Base-by-base conservation (phyloP, 2,329 filamentous ascomycete genomes). In the Hymenoscyphus salicellus region DNA sequence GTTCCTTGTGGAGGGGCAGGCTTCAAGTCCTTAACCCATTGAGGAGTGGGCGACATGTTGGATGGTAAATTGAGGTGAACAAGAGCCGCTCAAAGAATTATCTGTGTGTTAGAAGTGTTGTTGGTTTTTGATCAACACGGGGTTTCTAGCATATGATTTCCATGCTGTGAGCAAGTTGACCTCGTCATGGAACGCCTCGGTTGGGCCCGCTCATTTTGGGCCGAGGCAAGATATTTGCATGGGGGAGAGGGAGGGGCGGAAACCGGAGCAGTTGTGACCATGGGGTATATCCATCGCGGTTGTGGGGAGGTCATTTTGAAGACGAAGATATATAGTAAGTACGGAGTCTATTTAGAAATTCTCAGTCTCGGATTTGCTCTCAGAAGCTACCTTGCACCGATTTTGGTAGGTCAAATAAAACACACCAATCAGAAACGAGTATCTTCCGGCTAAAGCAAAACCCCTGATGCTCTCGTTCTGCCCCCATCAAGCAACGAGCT, bases 11-110 rank as follows among this genome's bases (percentile, higher is more conserved):
- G 86, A 63, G 84, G 84, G 2, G 89, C 81, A 41, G 87, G 87
- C 79, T 83, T 86, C 69, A 90, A 80, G 70, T 84, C 82, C 76
- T 87, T 86, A 71, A 90, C 88, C 88, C 88, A 90, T 76, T 83
- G 70, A 64, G 74, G 74, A 61, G 73, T 71, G 55, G 72, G 72
- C 62, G 74, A 65, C 73, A 75, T 74, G 61, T 61, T 68, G 62
- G 63, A 65, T 62, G 55, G 60, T 63, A 28, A 8, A 28, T 58
- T 17, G 6, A 20, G 3, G n/a, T 23, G 10, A 5, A 11, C 8
- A 20, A 26, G 20, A n/a, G 16, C 11, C 33, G 23, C 16, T 26
- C 46, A 23, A 52, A 26, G 8, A 52, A 26, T 23, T 23, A 5
- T 49, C 26, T 23, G 11, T 5, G 10, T 23, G 23, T 26, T 14